Percentiles rank a stretch among this genome's conserved stretches.
These are phyloP conservation scores for Pichia sp. DNA, from an alignment of 1,139 yeast genomes.

Conservation along the genomic window DNA sequence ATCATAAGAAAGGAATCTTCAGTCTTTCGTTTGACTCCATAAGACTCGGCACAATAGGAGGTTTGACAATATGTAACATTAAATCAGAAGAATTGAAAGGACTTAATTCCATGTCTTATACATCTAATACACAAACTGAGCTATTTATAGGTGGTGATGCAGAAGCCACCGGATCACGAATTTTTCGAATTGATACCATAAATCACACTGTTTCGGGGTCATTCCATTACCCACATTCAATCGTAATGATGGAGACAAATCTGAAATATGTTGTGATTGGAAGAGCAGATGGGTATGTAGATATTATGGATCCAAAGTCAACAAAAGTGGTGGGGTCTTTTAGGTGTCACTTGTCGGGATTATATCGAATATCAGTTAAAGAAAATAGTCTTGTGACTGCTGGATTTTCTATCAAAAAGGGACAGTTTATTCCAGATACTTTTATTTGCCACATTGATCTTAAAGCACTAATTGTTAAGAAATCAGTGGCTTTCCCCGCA, in stretches of 20 bases:
- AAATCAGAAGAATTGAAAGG: conserved; percentile 26
- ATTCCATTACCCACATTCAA: conserved; percentile 35
- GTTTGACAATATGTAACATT: conserved; percentile 39
- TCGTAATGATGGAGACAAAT: conserved; percentile 34
- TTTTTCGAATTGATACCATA: conserved; percentile 55
- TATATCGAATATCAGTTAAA: conserved; percentile 71
- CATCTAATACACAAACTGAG: conserved; percentile 34
- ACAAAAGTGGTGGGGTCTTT: conserved; percentile 51
- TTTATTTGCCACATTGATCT: conserved; percentile 78
- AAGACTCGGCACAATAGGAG: conserved; percentile 52
- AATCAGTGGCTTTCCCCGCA: conserved; percentile 83
- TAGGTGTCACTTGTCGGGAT: conserved; percentile 64
- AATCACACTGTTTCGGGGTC: conserved; percentile 38
- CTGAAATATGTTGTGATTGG: conserved; percentile 53
- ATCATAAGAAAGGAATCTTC: conserved; percentile 52
- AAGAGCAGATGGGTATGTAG: conserved; percentile 59
- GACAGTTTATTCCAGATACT: conserved; percentile 57
- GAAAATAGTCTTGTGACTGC: conserved; percentile 77
- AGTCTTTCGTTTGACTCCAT: conserved; percentile 48
- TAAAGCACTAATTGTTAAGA: conserved; percentile 60
- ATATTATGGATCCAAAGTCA: conserved; percentile 64
- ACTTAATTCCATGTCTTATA: conserved; percentile 26
- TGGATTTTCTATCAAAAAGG: conserved; percentile 51
- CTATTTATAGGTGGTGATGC: conserved; percentile 39
- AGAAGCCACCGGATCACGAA: conserved; percentile 30